Base-by-base conservation (phyloP, 345 rosid species). In the Syzygium grande region DNA sequence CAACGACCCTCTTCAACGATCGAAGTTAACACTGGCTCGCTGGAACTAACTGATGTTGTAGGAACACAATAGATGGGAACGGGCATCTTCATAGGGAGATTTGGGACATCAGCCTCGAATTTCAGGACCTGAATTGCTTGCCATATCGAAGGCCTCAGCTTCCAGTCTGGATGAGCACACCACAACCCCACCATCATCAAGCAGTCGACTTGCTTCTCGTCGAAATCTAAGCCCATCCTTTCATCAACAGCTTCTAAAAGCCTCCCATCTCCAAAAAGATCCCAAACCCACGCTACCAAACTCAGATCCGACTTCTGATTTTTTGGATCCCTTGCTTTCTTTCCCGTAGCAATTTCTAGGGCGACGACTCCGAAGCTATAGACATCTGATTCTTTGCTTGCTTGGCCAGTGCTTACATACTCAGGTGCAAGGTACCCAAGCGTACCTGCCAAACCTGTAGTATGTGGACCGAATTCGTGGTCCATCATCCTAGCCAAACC, bases 371-470 rank as follows among this genome's bases (percentile, higher is more conserved):
- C 93, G 43, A 92, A 93, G 51, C 92, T 92, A n/a, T 86, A 93
- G 7, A 92, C 92, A 68, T 93, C 93, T 8, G 92, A 90, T 79
- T 93, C 94, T 63, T 92, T 94, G 51, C 94, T 92, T 9, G 96
- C 93, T 56, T 91, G 91, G 5, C 95, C 93, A 19, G 94, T 92
- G 59, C 87, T 85, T 54, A 94, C 34, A 63, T 90, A 95, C 84
- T 94, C 95, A 4, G 95, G 96, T 14, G 96, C 95, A 89, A 94
- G 19, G 89, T 95, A 93, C 13, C 95, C 98, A 4, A 92, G 87
- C 0, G 96, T 95, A 17, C 96, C 96, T 0, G 93, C 96, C 85
- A 95, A 63, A 38, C 92, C 93, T 5, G 96, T 93, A 3, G 95
- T 93, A 30, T 90, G 90, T 2, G 91, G 89, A 15, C 95, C 92